Percentiles rank a stretch among this genome's conserved stretches.
Conservation (phyloP, 495 filamentous ascomycete genomes). For the Penicillium mononematosum region DNA sequence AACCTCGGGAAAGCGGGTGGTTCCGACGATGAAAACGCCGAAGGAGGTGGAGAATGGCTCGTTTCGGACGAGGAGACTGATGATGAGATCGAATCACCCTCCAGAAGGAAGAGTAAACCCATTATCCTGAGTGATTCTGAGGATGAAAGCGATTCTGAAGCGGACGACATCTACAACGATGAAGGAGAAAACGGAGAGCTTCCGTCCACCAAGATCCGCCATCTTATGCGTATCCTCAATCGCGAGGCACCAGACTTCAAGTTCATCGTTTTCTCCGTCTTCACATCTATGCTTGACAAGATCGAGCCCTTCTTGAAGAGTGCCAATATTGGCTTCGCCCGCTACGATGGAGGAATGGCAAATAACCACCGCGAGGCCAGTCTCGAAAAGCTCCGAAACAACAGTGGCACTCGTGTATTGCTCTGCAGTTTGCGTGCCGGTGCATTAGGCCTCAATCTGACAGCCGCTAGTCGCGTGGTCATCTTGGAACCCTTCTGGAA, state of each 20-base stretch:
- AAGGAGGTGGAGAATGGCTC: conserved; percentile 79
- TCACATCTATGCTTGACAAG: conserved; percentile 96
- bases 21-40: conserved; percentile 78
- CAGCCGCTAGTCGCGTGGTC: conserved; percentile 87
- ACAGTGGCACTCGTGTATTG: conserved; percentile 70
- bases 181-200: conserved; percentile 52
- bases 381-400: conserved; percentile 69
- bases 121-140: conserved; percentile 23
- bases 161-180: conserved; percentile 42
- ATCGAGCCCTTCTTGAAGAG: conserved; percentile 84
- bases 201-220: conserved; percentile 86
- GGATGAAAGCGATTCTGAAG: conserved; percentile 30
- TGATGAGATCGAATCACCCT: conserved; percentile 42
- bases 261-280: conserved; percentile 97
- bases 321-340: conserved; percentile 70
- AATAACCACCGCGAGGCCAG: conserved; percentile 91
- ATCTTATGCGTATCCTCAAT: conserved; percentile 75
- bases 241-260: conserved; percentile 78
- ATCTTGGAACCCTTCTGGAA: conserved; percentile 99
- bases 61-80: conserved; percentile 62
- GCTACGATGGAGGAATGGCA: conserved; percentile 94
- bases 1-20: conserved; percentile 76
- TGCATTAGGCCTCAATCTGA: conserved; percentile 88
- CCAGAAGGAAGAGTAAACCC: conserved; percentile 24
- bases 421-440: conserved; percentile 93